Percentiles rank a stretch among this genome's conserved stretches.
Conservation (phyloP, 2,329 filamentous ascomycete genomes). For the Colletotrichum abscissum region DNA sequence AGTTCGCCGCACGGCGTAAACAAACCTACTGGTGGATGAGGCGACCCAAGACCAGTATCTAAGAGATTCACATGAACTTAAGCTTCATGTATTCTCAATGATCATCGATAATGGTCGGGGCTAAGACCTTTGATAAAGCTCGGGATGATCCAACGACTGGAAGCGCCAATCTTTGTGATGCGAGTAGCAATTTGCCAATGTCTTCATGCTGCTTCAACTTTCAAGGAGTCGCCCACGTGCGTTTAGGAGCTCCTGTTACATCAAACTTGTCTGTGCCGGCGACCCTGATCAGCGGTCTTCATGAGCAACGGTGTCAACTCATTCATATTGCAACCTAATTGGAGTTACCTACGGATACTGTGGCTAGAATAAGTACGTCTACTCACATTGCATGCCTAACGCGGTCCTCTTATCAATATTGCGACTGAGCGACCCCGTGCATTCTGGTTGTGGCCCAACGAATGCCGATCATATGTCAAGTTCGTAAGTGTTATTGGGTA, state of each 20-base stretch:
- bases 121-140: background rate
- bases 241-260: no score
- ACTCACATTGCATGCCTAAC: background rate
- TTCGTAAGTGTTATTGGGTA: background rate
- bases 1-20: background rate
- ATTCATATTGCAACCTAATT: no score
- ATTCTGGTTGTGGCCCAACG: background rate
- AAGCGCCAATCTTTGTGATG: no score
- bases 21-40: background rate
- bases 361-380: background rate
- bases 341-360: no score
- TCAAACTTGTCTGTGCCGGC: no score
- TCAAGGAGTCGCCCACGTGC: background rate
- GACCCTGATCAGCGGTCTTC: no score
- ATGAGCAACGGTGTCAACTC: no score
- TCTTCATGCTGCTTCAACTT: background rate
- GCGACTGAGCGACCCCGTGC: background rate
- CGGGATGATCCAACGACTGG: background rate
- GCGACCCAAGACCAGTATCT: background rate
- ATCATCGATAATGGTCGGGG: background rate
- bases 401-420: background rate
- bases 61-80: background rate
- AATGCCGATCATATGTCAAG: background rate
- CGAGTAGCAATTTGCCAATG: background rate
- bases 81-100: background rate